A percentile compares a stretch with the other conserved stretches of the same genome.
These are phyloP conservation scores for Macrocystidia cucumis DNA, from an alignment of 1,284 basidiomycete genomes.

Conservation along the genomic window DNA sequence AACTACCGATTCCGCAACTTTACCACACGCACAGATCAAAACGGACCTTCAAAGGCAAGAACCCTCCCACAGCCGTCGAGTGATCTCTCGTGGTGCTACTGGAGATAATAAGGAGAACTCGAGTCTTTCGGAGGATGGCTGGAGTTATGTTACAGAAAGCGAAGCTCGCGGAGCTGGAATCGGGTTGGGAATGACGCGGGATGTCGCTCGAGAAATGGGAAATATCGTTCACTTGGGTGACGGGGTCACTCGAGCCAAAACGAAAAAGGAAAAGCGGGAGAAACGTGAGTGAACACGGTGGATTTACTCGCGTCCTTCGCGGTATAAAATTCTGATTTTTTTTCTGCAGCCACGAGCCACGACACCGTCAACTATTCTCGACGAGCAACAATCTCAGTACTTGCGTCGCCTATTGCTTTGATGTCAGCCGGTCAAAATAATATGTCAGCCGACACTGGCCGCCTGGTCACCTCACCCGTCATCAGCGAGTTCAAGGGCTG, in stretches of 20 bases:
- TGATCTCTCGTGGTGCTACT: slow-evolving; percentile 7
- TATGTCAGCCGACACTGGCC: slow-evolving; percentile 13
- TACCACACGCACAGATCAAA: no score
- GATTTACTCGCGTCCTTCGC: background rate
- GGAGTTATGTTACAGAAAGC: slow-evolving; percentile 26
- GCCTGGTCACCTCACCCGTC: slow-evolving; percentile 34
- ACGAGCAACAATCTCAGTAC: slow-evolving; percentile 27
- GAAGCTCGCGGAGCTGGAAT: slow-evolving; percentile 27
- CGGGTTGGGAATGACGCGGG: slow-evolving; percentile 34
- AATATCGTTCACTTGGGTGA: slow-evolving; percentile 32
- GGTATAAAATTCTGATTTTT: background rate
- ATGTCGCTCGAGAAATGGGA: slow-evolving; percentile 41
- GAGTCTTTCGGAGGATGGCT: slow-evolving; percentile 24
- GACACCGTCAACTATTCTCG: no score
- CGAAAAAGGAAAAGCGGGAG: slow-evolving; percentile 41
- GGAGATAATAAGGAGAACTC: slow-evolving; percentile 49
- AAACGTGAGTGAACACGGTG: slow-evolving; percentile 44
- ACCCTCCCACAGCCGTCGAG: no score
- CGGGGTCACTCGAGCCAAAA: slow-evolving; percentile 23
- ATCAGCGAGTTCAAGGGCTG: slow-evolving; percentile 78
- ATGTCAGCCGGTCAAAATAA: slow-evolving; percentile 8
- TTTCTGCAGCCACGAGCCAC: slow-evolving; percentile 11
- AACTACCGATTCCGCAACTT: no score
- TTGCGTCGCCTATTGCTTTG: slow-evolving; percentile 29
- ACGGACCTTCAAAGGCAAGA: no score